Conservation (phyloP, 306 rosid species). For the Begonia peltatifolia region DNA sequence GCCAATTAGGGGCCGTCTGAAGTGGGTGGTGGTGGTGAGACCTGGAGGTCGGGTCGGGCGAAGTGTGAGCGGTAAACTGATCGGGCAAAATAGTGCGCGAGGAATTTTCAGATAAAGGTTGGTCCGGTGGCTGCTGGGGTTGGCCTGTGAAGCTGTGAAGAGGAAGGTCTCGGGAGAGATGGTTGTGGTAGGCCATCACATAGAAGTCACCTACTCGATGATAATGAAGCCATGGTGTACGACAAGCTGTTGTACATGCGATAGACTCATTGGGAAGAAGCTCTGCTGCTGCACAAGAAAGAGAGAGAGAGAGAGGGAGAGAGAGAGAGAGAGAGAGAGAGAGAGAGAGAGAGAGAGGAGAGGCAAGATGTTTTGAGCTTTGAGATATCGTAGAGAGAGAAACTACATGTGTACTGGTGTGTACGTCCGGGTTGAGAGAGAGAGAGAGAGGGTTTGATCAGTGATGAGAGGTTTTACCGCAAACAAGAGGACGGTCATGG, state of each 20-base stretch:
- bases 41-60: conserved; percentile 34
- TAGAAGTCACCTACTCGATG: not conserved
- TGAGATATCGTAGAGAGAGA: not conserved
- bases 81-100: conserved; percentile 22
- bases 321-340: conserved; percentile 6
- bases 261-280: too few relatives aligned
- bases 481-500: too few relatives aligned
- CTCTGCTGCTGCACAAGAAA: conserved; percentile 5
- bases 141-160: conserved; percentile 65
- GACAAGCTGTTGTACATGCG: not conserved
- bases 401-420: not conserved
- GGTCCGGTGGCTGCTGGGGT: conserved; percentile 32
- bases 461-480: too few relatives aligned
- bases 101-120: conserved; percentile 14
- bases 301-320: conserved; percentile 9
- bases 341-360: conserved; percentile 8
- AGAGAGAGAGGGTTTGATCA: not conserved
- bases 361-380: not conserved
- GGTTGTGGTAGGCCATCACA: conserved; percentile 73
- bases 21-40: conserved; percentile 26
- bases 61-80: conserved; percentile 20
- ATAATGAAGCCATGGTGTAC: conserved; percentile 4
- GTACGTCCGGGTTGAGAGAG: not conserved
- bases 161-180: conserved; percentile 55
- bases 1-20: conserved; percentile 89